Percentiles rank a stretch among this genome's conserved stretches.
Evolutionary conservation across 2,329 filamentous ascomycete species (phyloP).

Genomic region (Colletotrichum acutatum): DNA sequence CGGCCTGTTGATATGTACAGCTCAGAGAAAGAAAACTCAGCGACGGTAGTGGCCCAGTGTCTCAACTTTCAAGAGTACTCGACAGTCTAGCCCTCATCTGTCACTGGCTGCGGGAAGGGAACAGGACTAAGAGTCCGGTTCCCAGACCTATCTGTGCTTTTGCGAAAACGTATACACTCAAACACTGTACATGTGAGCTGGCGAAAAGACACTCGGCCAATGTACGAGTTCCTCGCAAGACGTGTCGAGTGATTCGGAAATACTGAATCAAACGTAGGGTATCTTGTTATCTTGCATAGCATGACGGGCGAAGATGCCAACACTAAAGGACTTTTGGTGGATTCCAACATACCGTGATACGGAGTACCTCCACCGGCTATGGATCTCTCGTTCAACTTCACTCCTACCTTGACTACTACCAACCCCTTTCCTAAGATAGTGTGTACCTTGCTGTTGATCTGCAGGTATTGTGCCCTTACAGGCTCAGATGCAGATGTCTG

Average conservation of each 20-base stretch:
- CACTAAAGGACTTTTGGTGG: not conserved
- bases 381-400: not conserved
- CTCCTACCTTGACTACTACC: not conserved
- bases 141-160: too few species aligned
- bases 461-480: not conserved
- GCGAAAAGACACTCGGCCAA: not conserved
- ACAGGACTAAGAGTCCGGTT: not conserved
- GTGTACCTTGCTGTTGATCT: not conserved
- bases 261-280: conserved; percentile 3
- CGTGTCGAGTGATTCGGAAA: not conserved
- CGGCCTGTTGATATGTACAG: not conserved
- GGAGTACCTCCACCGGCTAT: not conserved
- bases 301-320: not conserved
- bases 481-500: not conserved
- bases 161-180: too few species aligned
- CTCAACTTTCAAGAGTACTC: not conserved
- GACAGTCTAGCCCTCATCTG: not conserved
- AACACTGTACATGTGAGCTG: not conserved
- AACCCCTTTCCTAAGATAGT: too few species aligned
- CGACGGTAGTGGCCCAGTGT: not conserved
- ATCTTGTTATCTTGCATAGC: conserved; percentile 15
- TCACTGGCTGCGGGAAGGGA: not conserved
- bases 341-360: not conserved
- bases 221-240: not conserved
- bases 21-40: not conserved